phyloP scores from a whole-genome alignment of 2,329 filamentous ascomycete species.

The Fusarium chaquense region DNA sequence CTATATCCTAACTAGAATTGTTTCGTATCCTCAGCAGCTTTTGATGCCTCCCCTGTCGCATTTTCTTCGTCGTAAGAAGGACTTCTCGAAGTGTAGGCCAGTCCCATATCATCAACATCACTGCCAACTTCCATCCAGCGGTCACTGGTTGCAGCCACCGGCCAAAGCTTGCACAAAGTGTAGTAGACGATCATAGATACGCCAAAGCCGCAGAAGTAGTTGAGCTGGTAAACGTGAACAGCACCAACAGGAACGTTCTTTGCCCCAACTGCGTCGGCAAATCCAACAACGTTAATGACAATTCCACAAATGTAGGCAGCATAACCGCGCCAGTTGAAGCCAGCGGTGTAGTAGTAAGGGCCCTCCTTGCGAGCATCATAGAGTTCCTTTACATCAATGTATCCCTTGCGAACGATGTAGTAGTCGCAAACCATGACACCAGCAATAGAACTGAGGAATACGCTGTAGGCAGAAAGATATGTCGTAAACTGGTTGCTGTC shows the following conservation, averaged over 20 bases:
- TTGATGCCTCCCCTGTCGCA: slow-evolving; percentile 22
- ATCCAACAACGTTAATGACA: slow-evolving; percentile 90
- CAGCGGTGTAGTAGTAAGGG: slow-evolving; percentile 79
- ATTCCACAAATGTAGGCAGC: slow-evolving; percentile 85
- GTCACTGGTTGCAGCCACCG: slow-evolving; percentile 79
- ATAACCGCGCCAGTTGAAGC: slow-evolving; percentile 87
- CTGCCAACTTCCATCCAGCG: slow-evolving; percentile 82
- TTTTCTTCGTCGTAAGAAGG: slow-evolving; percentile 57
- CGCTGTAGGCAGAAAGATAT: slow-evolving; percentile 90
- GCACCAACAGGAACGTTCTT: slow-evolving; percentile 78
- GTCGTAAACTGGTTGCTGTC: slow-evolving; percentile 87
- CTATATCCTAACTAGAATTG: slow-evolving; percentile 16
- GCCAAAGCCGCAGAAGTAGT: slow-evolving; percentile 89
- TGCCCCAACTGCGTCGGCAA: slow-evolving; percentile 81
- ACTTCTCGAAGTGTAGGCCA: slow-evolving; percentile 59
- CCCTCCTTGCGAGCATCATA: slow-evolving; percentile 77
- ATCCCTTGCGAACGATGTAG: slow-evolving; percentile 85
- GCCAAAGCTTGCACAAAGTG: slow-evolving; percentile 74
- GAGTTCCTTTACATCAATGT: slow-evolving; percentile 80
- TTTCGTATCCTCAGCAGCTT: slow-evolving; percentile 24
- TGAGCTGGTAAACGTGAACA: slow-evolving; percentile 87
- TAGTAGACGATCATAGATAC: slow-evolving; percentile 77
- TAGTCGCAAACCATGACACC: slow-evolving; percentile 93
- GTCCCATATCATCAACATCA: slow-evolving; percentile 66
- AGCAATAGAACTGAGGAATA: slow-evolving; percentile 93